Base-by-base conservation (phyloP, 257 asterid species). In the Linaria vulgaris region DNA sequence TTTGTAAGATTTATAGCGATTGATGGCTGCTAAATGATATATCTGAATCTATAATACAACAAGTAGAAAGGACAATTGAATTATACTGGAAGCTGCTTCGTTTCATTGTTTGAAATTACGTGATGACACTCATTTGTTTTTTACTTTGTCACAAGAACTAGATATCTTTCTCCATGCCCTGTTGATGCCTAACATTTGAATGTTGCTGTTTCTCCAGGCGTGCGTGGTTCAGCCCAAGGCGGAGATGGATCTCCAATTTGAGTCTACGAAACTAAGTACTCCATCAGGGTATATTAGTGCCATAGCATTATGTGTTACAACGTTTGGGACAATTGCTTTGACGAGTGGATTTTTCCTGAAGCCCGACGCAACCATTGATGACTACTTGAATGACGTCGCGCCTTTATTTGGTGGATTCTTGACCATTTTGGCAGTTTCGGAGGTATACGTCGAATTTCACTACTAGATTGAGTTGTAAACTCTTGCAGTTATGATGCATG, bases 331-430 rank as follows among this genome's bases (percentile, higher is more conserved):
- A 6, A 72, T 88, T 54, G 94, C 97, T 72, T 74, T 90, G 73
- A 82, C 85, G 1, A 90, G 97, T 69, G 97, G 97, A 52, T 84
- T 90, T 61, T 90, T 90, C 74, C 57, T 90, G 63, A 90, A 85
- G 74, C 97, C 97, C 45, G 78, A 82, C 58, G 94, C 97, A 4
- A 80, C 94, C 25, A 23, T 80, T 57, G 86, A 90, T 71, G 96
- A 87, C 76, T 90, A 83, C 79, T 25, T 90, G 53, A 61, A 80
- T 7, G 53, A 82, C 17, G 91, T 88, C 24, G 88, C 81, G 0
- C 97, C 96, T 46, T 88, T 90, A 19, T 90, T 90, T 73, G 96
- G 94, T 44, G 97, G 97, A 72, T 90, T 90, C 82, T 78, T 90
- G 72, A 76, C 95, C 71, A 90, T 90, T 72, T 80, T 90, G 74